Evolutionary conservation across 371 early-diverging fungal genomes (phyloP).

Genomic region (Mucor saturninus): DNA sequence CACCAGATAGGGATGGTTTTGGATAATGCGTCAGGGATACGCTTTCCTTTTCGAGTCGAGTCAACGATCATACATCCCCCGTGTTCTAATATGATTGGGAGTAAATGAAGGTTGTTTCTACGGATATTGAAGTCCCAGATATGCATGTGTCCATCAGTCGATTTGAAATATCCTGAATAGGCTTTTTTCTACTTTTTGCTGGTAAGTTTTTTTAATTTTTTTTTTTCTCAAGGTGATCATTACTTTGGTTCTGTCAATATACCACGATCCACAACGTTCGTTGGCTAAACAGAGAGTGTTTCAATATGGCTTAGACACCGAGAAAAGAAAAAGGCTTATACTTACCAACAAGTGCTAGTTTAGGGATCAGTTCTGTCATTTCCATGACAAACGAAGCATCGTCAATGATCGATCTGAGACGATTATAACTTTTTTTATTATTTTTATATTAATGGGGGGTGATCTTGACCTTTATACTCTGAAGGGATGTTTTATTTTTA

Average conservation of each 20-base stretch:
- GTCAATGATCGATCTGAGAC: constrained; percentile 77
- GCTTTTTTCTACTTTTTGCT: constrained; percentile 45
- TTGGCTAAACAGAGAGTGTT: constrained; percentile 53
- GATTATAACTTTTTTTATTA: constrained; percentile 62
- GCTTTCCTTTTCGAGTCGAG: constrained; percentile 84
- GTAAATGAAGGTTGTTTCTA: constrained; percentile 76
- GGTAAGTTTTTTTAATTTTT: neutral
- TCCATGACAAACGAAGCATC: constrained; percentile 76
- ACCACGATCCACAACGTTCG: constrained; percentile 88
- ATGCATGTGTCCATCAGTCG: constrained; percentile 89
- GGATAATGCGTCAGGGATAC: constrained; percentile 82
- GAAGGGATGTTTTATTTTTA: constrained; percentile 9
- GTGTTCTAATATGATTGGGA: constrained; percentile 58
- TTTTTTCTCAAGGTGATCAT: neutral
- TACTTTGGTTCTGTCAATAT: constrained; percentile 70
- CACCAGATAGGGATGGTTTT: constrained; percentile 94
- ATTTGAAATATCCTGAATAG: constrained; percentile 85
- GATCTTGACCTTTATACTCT: neutral
- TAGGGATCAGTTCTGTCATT: constrained; percentile 59
- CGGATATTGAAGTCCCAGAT: constrained; percentile 84
- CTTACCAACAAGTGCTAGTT: constrained; percentile 69
- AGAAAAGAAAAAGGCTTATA: neutral
- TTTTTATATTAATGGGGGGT: neutral
- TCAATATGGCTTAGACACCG: too few species aligned
- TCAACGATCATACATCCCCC: constrained; percentile 85